Conservation (phyloP, 306 rosid genomes). For the Astragalus membranaceus region DNA sequence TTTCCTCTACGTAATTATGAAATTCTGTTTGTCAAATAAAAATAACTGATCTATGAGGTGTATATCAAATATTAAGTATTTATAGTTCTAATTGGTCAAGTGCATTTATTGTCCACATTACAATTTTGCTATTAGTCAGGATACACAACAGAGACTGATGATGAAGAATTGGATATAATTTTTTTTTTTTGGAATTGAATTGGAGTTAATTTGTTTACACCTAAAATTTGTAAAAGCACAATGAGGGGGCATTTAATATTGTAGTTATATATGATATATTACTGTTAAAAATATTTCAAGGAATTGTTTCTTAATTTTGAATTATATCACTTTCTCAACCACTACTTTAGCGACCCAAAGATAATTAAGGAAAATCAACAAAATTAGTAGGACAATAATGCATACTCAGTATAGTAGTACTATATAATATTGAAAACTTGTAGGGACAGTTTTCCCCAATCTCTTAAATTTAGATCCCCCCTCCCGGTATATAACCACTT, state of each 20-base stretch:
- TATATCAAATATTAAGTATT: background rate
- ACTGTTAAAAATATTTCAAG: background rate
- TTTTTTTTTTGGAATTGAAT: too few relatives aligned
- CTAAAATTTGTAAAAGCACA: background rate
- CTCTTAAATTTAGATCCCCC: background rate
- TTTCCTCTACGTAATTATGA: background rate
- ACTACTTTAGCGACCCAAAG: background rate
- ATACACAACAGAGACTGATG: background rate
- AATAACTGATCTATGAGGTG: background rate
- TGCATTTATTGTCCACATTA: background rate
- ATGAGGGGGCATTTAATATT: background rate
- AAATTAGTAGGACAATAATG: constrained; percentile 13
- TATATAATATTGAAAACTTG: constrained; percentile 16
- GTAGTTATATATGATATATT: background rate
- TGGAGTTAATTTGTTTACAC: background rate
- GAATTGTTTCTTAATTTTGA: background rate
- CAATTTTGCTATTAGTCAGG: background rate
- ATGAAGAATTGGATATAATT: too few relatives aligned
- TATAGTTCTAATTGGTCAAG: background rate
- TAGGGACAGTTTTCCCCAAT: background rate
- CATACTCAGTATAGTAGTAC: constrained; percentile 15
- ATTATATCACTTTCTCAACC: background rate
- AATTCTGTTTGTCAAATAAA: background rate
- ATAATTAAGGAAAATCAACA: background rate
- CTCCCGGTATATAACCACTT: background rate